A percentile compares a stretch with the other conserved stretches of the same genome.
Conservation (phyloP, 2,329 filamentous ascomycete genomes). For the Nigrospora sphaerica region DNA sequence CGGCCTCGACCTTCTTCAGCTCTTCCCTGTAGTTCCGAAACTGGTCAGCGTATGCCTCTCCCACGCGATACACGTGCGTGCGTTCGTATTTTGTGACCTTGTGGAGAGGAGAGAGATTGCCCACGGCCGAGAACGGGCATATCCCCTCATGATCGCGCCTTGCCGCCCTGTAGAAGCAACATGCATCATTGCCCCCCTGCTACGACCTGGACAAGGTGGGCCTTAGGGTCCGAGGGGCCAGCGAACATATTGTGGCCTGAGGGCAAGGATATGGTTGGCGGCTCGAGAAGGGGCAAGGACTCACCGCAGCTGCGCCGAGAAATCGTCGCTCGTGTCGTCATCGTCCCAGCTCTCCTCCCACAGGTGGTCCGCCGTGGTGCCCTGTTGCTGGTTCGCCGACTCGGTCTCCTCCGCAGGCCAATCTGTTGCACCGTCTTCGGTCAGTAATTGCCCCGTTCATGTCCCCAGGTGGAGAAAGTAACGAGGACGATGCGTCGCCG, state of each 20-base stretch:
- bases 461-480: too few relatives aligned
- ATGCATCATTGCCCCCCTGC: too few relatives aligned
- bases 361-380: conserved; percentile 66
- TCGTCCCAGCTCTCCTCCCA: conserved; percentile 99
- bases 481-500: too few relatives aligned
- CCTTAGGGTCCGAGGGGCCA: too few relatives aligned
- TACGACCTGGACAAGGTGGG: too few relatives aligned
- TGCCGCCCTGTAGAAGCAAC: too few relatives aligned
- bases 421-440: conserved; percentile 45
- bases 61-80: neutral
- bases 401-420: conserved; percentile 92
- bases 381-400: conserved; percentile 39
- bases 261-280: too few relatives aligned
- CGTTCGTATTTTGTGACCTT: conserved; percentile 2
- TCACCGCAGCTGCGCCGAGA: conserved; percentile 88
- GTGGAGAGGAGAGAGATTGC: neutral
- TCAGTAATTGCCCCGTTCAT: neutral
- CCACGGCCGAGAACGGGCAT: too few relatives aligned
- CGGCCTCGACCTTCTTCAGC: conserved; percentile 83
- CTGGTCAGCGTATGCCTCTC: neutral
- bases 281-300: conserved; percentile 17
- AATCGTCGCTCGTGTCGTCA: conserved; percentile 94
- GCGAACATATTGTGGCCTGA: too few relatives aligned
- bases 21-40: conserved; percentile 60
- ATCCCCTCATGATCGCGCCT: too few relatives aligned